Conservation (phyloP, 2,329 filamentous ascomycete genomes). For the Magnaporthiopsis poae region DNA sequence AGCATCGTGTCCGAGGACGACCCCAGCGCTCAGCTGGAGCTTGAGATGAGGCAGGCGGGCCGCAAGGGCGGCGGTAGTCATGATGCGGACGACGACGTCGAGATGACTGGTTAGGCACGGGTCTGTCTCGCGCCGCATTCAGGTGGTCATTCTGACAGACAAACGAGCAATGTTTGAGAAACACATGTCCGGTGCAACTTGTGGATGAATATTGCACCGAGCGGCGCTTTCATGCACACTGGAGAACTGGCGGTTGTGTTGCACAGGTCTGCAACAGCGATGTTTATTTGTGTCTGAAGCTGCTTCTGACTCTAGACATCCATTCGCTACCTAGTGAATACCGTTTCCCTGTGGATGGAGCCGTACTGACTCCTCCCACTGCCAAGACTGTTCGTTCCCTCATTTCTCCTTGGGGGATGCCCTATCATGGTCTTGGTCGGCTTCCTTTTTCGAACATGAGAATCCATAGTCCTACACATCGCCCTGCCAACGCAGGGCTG, state of each 20-base stretch:
- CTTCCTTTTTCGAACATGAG: neutral
- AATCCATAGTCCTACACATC: neutral
- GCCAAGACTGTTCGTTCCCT: neutral
- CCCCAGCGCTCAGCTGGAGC: constrained; percentile 43
- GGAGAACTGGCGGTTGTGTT: neutral
- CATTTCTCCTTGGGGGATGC: neutral
- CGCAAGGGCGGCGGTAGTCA: neutral
- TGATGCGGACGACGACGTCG: constrained; percentile 5
- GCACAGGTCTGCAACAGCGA: neutral
- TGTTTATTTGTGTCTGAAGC: neutral
- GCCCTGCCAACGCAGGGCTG: neutral
- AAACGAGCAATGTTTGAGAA: neutral
- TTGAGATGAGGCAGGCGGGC: constrained; percentile 41
- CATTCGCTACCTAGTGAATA: neutral
- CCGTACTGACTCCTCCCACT: neutral
- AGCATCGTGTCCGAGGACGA: constrained; percentile 26
- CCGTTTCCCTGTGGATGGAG: neutral
- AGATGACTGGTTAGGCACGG: constrained; percentile 7
- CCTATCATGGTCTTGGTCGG: neutral
- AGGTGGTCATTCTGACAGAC: neutral
- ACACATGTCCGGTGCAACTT: too few species aligned
- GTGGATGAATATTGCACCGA: neutral
- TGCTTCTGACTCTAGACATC: neutral
- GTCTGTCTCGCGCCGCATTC: neutral
- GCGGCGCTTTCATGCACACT: neutral